Percentiles rank a stretch among this genome's conserved stretches.
Evolutionary conservation across 2,329 filamentous ascomycete genomes (phyloP).

Genomic region (Onygenales sp.): DNA sequence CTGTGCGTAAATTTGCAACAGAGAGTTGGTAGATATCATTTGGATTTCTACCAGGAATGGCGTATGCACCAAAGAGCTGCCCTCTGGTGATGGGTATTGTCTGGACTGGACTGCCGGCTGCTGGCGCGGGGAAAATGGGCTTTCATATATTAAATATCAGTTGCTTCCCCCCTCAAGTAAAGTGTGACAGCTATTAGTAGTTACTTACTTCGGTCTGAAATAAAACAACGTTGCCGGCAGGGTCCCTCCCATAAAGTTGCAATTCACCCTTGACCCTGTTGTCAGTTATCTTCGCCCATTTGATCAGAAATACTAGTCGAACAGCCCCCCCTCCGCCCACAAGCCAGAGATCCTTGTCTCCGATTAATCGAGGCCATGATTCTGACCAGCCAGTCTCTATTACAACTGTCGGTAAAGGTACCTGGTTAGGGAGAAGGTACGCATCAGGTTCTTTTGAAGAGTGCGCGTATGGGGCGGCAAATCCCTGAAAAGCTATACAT

Average conservation of each 20-base stretch:
- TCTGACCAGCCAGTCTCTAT: conserved; percentile 7
- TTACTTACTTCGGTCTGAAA: background rate
- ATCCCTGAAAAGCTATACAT: conserved; percentile 1
- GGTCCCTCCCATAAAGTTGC: conserved; percentile 1
- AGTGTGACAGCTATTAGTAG: background rate
- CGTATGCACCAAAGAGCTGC: too few species aligned
- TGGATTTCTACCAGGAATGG: too few species aligned
- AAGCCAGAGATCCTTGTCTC: conserved; percentile 6
- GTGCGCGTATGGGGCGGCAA: conserved; percentile 1
- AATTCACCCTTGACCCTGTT: conserved; percentile 1
- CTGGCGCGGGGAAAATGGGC: background rate
- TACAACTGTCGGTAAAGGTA: conserved; percentile 5
- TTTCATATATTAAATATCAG: background rate
- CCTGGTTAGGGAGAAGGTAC: conserved; percentile 1
- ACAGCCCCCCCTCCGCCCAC: conserved; percentile 1
- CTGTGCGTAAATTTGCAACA: background rate
- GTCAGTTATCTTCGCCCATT: conserved; percentile 6
- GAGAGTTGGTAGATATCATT: conserved; percentile 1
- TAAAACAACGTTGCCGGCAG: background rate
- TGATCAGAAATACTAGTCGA: conserved; percentile 5
- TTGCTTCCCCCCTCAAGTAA: background rate
- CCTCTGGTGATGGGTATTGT: background rate
- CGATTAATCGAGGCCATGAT: conserved; percentile 3
- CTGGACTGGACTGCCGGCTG: background rate
- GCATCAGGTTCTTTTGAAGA: conserved; percentile 7